Base-by-base conservation (phyloP, 208 protist genomes). In the Tritrichomonas foetus region DNA sequence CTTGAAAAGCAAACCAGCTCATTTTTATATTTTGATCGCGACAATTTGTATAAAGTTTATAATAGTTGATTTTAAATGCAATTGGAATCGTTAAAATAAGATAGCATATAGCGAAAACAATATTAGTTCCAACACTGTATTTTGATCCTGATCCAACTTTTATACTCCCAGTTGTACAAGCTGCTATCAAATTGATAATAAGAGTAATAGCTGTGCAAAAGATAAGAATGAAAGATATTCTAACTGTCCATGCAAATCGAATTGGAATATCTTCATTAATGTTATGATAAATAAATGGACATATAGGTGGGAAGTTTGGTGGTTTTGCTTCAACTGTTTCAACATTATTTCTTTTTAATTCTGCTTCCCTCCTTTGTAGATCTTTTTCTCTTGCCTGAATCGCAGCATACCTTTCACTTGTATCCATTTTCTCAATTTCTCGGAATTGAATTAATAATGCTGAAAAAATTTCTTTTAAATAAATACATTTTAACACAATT, bases 221-320 rank as follows among this genome's bases (percentile, higher is more conserved):
- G 3, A 53, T 14, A n/a, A 50, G 27, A 49, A 89, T 33, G 27
- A 53, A 89, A 22, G 78, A 41, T 39, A 89, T 36, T 27, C 39
- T 53, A 14, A 44, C 20, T n/a, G 78, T 47, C 1, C 27, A 14
- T 50, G 20, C n/a, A 20, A 33, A 30, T 57, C 9, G 27, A 50
- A 89, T 50, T 89, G 78, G 78, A 39, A 89, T 89, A 33, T 89
- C 78, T 89, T n/a, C 78, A 61, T 41, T 20, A 50, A 89, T 89
- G 39, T 89, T 16, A 49, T 89, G 78, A 89, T 57, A 57, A 50
- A 89, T 47, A 89, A 89, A 53, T 61, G 78, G 47, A 36, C 78
- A 89, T 20, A 14, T 39, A 3, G 47, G 47, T 39, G 78, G 78
- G 41, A 44, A 89, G 30, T 89, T 89, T 39, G 78, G 78, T 22